Evolutionary conservation across 2,329 filamentous ascomycete genomes (phyloP), one percentile per base, ranked within the genome.

Genomic region (Orbilia blumenaviensis): DNA sequence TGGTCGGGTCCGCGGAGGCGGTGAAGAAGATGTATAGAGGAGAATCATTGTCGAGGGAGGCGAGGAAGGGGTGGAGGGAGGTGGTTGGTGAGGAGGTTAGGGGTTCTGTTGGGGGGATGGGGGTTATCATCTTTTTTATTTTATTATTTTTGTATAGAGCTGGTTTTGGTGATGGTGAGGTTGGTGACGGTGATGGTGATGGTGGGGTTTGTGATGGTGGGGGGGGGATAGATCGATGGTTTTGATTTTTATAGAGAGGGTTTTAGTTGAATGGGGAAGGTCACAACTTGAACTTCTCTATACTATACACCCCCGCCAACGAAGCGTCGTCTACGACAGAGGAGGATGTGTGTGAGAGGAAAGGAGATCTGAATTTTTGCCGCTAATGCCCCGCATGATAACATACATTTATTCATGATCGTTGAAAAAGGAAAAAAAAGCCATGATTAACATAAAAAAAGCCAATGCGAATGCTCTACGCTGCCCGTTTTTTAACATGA

Each of bases 11-110:
- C 34, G 80, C 52, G 32, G 82, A 83, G 1, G 83, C 81, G 34
- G 82, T 80, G 77, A 84, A 84, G n/a, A 82, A 79, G 50, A 84
- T 63, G 77, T 83, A 84, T 1, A 81, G 56, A 14, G 71, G 71
- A n/a, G n/a, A n/a, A n/a, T n/a, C n/a, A n/a, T 1, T 34, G 23
- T 5, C 14, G 14, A 6, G 34, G 34, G 6, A 74, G 46, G 9
- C 60, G 0, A 74, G 69, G 46, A 44, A 48, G 4, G 69, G n/a
- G 9, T 74, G 41, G 2, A 74, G 34, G 5, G 69, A 41, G 0
- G 44, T 50, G 1, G 42, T 52, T n/a, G n/a, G n/a, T n/a, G n/a
- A n/a, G n/a, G n/a, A n/a, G n/a, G n/a, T n/a, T n/a, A n/a, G n/a
- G 0, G 42, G 61, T 29, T 34, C 38, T 1, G 38, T n/a, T 3